Evolutionary conservation across 495 filamentous ascomycete genomes (phyloP).

Genomic region (Aspergillus heteromorphus): DNA sequence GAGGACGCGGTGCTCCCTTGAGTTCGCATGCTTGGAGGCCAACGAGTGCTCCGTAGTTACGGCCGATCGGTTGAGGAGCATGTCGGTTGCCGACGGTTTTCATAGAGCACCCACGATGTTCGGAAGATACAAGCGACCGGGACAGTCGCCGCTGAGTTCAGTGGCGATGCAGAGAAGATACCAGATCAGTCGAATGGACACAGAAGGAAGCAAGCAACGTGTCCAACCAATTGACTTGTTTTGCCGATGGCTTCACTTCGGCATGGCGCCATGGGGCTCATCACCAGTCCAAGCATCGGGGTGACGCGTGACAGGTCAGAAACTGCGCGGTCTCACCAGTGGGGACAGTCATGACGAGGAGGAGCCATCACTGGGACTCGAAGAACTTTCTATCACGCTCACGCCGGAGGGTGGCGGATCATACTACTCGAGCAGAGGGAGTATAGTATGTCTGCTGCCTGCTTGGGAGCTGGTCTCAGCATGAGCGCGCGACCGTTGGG

Average conservation of each 20-base stretch:
- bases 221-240: slow-evolving; percentile 10
- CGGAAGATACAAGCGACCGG: slow-evolving; percentile 11
- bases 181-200: neutral
- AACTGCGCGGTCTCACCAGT: slow-evolving; percentile 3
- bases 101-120: slow-evolving; percentile 13
- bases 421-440: neutral
- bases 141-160: slow-evolving; percentile 5
- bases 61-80: neutral
- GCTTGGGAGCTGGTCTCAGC: neutral
- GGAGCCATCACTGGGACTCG: neutral
- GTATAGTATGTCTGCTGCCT: neutral
- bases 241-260: slow-evolving; percentile 9
- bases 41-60: neutral
- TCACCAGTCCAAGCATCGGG: slow-evolving; percentile 9
- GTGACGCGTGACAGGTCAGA: slow-evolving; percentile 38
- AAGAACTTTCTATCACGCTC: neutral
- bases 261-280: slow-evolving; percentile 6
- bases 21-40: neutral
- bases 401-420: too few relatives aligned
- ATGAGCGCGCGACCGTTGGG: slow-evolving; percentile 5
- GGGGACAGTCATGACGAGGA: neutral
- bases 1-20: neutral
- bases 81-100: neutral
- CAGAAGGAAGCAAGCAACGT: neutral
- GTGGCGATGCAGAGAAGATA: neutral